Base-by-base conservation (phyloP, 2,329 filamentous ascomycete species). In the Fusarium fracticaudum region DNA sequence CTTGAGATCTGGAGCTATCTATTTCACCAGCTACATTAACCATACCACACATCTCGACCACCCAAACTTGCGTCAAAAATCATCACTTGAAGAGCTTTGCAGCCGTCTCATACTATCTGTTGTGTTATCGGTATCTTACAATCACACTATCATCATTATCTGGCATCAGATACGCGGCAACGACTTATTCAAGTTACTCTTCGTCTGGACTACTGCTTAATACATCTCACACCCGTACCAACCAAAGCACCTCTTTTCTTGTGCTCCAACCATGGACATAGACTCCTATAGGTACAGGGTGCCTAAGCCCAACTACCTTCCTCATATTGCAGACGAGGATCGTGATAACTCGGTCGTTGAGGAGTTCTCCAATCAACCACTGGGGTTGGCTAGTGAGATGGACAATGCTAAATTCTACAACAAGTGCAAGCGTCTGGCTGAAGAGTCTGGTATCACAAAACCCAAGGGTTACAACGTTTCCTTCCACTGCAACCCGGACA, bases 401-500 rank as follows among this genome's bases (percentile, higher is more conserved):
- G 89, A 90, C 60, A 88, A 91, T 77, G 87, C 86, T 69, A 85
- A 85, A 67, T 91, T 86, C 80, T 87, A 87, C 74, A 86, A 85
- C 79, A 89, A 90, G 80, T 88, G 88, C 81, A 89, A 88, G 80
- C 86, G 86, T 61, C 82, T 86, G 29, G 89, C 88, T 31, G 84
- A 88, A 67, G 86, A 89, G 59, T 88, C 94, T 82, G 92, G 91
- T 76, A 94, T 98, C 79, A 90, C 91, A 60, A 89, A 91, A 41
- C 95, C 96, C 4, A 92, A 93, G 80, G 95, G 95, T 76, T 95
- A 97, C 84, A 95, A 89, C 38, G 96, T 99, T 53, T 98, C 96
- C 15, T 98, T 95, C 84, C 96, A 99, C 82, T 94, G 95, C 84
- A 98, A 98, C 79, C 94, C 95, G 4, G 91, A 94, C 69, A 97